Percentiles rank a stretch among this genome's conserved stretches.
Evolutionary conservation across 1,284 basidiomycete species (phyloP).

Genomic region (Coniferiporia weirii): DNA sequence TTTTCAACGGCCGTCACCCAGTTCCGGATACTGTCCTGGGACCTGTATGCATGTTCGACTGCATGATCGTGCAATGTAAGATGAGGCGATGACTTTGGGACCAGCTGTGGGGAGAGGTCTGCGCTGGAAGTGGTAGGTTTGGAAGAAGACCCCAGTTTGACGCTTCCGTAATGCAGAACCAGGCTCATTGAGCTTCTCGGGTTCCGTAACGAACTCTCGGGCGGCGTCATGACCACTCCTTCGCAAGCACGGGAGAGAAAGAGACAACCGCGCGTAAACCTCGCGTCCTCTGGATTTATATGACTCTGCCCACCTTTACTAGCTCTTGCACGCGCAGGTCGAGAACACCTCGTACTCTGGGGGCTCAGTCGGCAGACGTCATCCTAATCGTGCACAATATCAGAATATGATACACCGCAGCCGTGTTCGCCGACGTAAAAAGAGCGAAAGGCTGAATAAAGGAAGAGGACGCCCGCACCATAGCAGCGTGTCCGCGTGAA

Average conservation of each 20-base stretch:
- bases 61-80: not conserved
- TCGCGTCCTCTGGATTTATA: not conserved
- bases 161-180: not conserved
- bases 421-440: not conserved
- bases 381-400: not conserved
- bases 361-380: not conserved
- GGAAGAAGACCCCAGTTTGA: conserved; percentile 1
- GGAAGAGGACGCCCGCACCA: conserved; percentile 5
- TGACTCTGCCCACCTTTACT: not conserved
- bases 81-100: not conserved
- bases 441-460: not conserved
- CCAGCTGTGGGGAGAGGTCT: not conserved
- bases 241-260: not conserved
- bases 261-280: not conserved
- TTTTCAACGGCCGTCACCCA: conserved; percentile 9
- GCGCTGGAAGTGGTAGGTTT: not conserved
- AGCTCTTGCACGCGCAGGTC: not conserved
- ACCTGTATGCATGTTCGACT: not conserved
- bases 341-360: not conserved
- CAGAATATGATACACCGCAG: not conserved
- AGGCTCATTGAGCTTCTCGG: not conserved
- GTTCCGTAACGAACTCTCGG: not conserved
- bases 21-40: not conserved
- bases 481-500: conserved; percentile 9
- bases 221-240: conserved; percentile 7